phyloP scores from a whole-genome alignment of 345 rosid genomes.

The Lagerstroemia speciosa region DNA sequence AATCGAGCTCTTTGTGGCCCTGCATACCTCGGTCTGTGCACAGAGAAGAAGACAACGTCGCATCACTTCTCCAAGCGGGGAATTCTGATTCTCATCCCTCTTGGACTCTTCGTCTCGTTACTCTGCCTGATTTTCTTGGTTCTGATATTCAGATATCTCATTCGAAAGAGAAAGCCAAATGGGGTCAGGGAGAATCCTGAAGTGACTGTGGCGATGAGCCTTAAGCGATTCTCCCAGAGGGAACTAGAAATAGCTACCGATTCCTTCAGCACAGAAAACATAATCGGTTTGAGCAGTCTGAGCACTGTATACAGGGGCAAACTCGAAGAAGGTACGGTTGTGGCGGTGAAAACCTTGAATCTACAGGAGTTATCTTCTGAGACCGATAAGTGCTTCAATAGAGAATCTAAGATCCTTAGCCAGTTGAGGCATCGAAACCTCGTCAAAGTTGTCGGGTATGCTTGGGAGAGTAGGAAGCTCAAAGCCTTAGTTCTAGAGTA shows the following conservation, averaged over 20 bases:
- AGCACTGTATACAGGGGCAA: slow-evolving; percentile 78
- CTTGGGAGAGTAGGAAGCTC: slow-evolving; percentile 78
- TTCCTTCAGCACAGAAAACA: slow-evolving; percentile 40
- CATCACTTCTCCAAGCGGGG: slow-evolving; percentile 36
- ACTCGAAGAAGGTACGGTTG: slow-evolving; percentile 42
- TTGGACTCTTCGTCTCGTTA: slow-evolving; percentile 34
- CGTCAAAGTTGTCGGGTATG: slow-evolving; percentile 68
- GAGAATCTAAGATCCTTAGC: slow-evolving; percentile 65
- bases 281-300: slow-evolving; percentile 65
- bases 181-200: slow-evolving; percentile 21
- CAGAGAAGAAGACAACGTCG: slow-evolving; percentile 23
- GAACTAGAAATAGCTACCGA: slow-evolving; percentile 59
- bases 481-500: slow-evolving; percentile 69
- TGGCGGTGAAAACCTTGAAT: slow-evolving; percentile 74
- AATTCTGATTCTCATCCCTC: slow-evolving; percentile 24
- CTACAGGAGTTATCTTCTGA: slow-evolving; percentile 56
- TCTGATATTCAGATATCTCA: slow-evolving; percentile 15
- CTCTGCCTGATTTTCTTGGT: slow-evolving; percentile 25
- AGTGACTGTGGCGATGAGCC: slow-evolving; percentile 31
- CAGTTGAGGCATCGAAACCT: slow-evolving; percentile 66
- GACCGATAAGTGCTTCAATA: slow-evolving; percentile 63
- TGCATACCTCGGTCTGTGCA: slow-evolving; percentile 33
- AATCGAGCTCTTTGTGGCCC: slow-evolving; percentile 66
- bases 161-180: slow-evolving; percentile 18
- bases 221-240: slow-evolving; percentile 44